Conservation (phyloP, 257 asterid species). For the Penstemon barbatus region DNA sequence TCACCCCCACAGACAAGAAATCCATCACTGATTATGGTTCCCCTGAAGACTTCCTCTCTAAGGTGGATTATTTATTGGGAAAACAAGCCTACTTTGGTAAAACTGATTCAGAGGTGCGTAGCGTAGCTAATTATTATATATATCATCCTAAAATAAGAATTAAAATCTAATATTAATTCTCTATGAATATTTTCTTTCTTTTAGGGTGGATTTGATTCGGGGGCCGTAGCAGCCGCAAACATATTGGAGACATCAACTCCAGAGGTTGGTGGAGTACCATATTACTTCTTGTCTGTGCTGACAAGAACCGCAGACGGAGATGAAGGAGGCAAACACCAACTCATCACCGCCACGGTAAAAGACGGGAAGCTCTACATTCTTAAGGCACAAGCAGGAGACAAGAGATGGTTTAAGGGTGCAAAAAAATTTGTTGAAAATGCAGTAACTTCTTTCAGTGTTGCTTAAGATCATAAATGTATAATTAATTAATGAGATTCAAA, state of each 20-base stretch:
- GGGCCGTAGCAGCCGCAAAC: slow-evolving; percentile 83
- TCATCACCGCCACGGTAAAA: slow-evolving; percentile 64
- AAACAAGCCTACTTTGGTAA: slow-evolving; percentile 76
- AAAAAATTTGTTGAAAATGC: slow-evolving; percentile 75
- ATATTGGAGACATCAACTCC: slow-evolving; percentile 67
- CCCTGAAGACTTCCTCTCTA: slow-evolving; percentile 71
- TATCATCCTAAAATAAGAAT: no score
- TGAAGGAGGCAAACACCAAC: slow-evolving; percentile 88
- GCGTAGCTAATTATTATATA: no score
- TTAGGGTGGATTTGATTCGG: slow-evolving; percentile 87
- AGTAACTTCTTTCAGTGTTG: slow-evolving; percentile 73
- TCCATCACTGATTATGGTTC: slow-evolving; percentile 75
- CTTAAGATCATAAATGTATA: slow-evolving; percentile 35
- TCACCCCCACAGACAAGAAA: slow-evolving; percentile 76
- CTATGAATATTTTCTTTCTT: neutral
- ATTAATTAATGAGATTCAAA: no score
- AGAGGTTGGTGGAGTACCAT: slow-evolving; percentile 47
- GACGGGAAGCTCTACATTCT: slow-evolving; percentile 82
- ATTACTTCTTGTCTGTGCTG: slow-evolving; percentile 63
- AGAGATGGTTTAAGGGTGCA: slow-evolving; percentile 98
- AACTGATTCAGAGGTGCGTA: slow-evolving; percentile 77
- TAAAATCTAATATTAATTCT: no score
- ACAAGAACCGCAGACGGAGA: slow-evolving; percentile 94
- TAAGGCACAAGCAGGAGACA: slow-evolving; percentile 99
- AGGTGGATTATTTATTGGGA: slow-evolving; percentile 92